Evolutionary conservation across 441 rosid species (phyloP).

Genomic region (Adansonia gregorii): DNA sequence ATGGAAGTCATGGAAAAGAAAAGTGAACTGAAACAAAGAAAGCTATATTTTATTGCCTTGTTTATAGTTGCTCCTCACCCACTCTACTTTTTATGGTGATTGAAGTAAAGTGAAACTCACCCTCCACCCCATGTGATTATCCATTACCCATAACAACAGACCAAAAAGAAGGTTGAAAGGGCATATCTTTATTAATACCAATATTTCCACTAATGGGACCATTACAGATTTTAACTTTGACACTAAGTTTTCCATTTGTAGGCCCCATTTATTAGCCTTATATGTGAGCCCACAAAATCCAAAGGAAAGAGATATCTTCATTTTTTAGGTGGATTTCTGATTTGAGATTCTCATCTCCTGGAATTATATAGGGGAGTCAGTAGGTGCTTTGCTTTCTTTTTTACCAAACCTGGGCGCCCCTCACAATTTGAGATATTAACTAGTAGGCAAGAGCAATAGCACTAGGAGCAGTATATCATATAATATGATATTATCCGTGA

Average conservation of each 20-base stretch:
- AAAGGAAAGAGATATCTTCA: conserved; percentile 60
- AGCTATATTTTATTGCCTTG: conserved; percentile 47
- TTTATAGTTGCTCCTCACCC: conserved; percentile 29
- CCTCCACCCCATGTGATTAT: conserved; percentile 47
- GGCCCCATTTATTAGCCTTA: conserved; percentile 40
- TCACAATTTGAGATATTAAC: too few species aligned
- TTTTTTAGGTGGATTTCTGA: conserved; percentile 16
- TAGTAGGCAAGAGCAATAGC: too few species aligned
- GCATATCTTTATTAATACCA: conserved; percentile 43
- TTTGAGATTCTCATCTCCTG: too few species aligned
- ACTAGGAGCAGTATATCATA: too few species aligned
- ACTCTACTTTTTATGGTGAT: conserved; percentile 39
- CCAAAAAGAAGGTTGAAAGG: conserved; percentile 40
- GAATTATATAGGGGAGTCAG: too few species aligned
- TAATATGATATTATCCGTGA: too few species aligned
- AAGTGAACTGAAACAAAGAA: conserved; percentile 38
- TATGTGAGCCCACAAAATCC: conserved; percentile 70
- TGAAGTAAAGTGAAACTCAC: too few species aligned
- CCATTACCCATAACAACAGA: conserved; percentile 44
- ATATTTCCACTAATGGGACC: conserved; percentile 52
- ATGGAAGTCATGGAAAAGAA: conserved; percentile 58
- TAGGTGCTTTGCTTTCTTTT: too few species aligned
- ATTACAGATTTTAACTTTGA: conserved; percentile 50
- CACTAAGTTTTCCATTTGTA: conserved; percentile 49
- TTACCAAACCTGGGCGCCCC: too few species aligned